A percentile compares a stretch with the other conserved stretches of the same genome.
Evolutionary conservation across 441 rosid species (phyloP).

Genomic region (Euphorbia schlechtendalii): DNA sequence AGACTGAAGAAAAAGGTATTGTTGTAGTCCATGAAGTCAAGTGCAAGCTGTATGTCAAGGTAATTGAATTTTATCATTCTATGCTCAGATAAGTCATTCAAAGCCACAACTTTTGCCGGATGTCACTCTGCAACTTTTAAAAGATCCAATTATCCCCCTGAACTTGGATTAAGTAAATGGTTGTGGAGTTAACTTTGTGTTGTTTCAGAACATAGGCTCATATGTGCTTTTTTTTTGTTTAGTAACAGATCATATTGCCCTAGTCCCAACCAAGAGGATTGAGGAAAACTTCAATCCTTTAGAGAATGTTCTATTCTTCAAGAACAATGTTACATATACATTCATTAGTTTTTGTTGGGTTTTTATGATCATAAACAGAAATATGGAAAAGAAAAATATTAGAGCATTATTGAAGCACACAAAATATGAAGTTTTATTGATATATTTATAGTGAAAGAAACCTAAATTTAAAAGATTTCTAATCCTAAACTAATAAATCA

Average conservation of each 20-base stretch:
- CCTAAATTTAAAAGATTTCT: too few relatives aligned
- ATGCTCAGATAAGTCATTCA: neutral
- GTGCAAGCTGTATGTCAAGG: slow-evolving; percentile 97
- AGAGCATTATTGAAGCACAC: too few relatives aligned
- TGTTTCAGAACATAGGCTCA: neutral
- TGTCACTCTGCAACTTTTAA: too few relatives aligned
- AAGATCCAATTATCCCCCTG: too few relatives aligned
- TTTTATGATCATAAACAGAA: too few relatives aligned
- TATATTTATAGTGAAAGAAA: too few relatives aligned
- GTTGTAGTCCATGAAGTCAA: slow-evolving; percentile 84
- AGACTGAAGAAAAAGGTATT: slow-evolving; percentile 75
- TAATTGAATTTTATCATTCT: slow-evolving; percentile 24
- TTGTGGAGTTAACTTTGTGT: neutral
- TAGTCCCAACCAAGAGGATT: neutral
- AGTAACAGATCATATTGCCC: too few relatives aligned
- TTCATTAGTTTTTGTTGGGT: neutral
- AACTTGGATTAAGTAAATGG: neutral
- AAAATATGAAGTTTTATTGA: too few relatives aligned
- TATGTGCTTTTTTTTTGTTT: too few relatives aligned
- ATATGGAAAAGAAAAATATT: too few relatives aligned
- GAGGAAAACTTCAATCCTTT: neutral
- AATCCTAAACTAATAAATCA: too few relatives aligned
- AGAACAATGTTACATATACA: neutral
- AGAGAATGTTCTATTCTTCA: neutral
- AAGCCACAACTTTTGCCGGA: neutral